Evolutionary conservation across 306 rosid genomes (phyloP).

Genomic region (Oemleria cerasiformis): DNA sequence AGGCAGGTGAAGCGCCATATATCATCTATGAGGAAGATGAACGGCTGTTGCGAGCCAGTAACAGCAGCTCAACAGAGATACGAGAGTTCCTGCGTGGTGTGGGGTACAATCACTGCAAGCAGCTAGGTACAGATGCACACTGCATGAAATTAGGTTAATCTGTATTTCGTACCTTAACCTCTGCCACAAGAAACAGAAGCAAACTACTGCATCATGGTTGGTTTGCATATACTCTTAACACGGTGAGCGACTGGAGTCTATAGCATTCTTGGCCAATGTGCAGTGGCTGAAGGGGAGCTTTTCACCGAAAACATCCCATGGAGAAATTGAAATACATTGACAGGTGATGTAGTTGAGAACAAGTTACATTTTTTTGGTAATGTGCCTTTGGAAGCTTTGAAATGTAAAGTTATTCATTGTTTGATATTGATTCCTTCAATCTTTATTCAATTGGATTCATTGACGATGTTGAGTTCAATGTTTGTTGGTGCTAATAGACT

Average conservation of each 20-base stretch:
- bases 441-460: background rate
- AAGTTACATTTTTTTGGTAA: background rate
- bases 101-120: conserved; percentile 76
- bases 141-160: conserved; percentile 68
- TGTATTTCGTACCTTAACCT: conserved; percentile 9
- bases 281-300: background rate
- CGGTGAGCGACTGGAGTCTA: background rate
- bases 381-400: conserved; percentile 7
- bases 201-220: background rate
- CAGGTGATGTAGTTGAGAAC: background rate
- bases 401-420: conserved; percentile 3
- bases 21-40: conserved; percentile 95
- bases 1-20: conserved; percentile 88
- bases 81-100: conserved; percentile 65
- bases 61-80: conserved; percentile 75
- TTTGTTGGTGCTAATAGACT: background rate
- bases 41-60: conserved; percentile 77
- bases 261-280: background rate
- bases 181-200: conserved; percentile 23
- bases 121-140: conserved; percentile 92
- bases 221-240: conserved; percentile 14
- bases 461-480: background rate
- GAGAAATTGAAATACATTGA: background rate
- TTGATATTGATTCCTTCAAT: background rate
- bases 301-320: background rate